Base-by-base conservation (phyloP, 768 basidiomycete genomes). In the Rossbeevera mucosa region DNA sequence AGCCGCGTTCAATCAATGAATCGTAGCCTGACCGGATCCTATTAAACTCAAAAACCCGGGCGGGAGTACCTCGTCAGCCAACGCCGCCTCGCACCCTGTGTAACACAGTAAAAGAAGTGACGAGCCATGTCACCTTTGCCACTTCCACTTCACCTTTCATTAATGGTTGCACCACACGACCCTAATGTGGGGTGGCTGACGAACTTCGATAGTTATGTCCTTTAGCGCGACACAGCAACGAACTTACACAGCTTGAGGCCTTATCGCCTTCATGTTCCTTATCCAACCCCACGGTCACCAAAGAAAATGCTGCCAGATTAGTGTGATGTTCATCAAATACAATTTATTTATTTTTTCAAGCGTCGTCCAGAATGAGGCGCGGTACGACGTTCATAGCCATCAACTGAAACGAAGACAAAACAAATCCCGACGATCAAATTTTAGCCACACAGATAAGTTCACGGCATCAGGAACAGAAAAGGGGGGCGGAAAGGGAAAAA, bases 361-460 rank as follows among this genome's bases (percentile, higher is more conserved):
- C 88, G 70, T 93, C 92, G 62, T 90, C 92, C 50, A 96, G 77
- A 48, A 94, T 76, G 44, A 95, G 75, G 29, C 92, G 86, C 46
- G 94, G 94, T 16, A 95, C 87, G 42, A 95, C 85, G 65, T 95
- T 95, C 94, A 96, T 96, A 9, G 92, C 93, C 91, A 95, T 92
- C 62, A 96, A 71, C 91, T 95, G 60, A 50, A 36, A 14, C 42
- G 25, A 16, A 43, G 9, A 16, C 2, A 22, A 43, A 43, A 43
- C 21, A 25, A 44, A 44, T 9, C 5, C 44, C 44, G 44, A 24
- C 44, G 26, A 13, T 18, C 44, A 28, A 18, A 49, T 48, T 28
- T 50, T 40, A 46, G 40, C 30, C 42, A 53, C 18, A 33, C 53
- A 51, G 41, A 45, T 51, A n/a, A n/a, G 28, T 28, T 46, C 38